Evolutionary conservation across 2,329 filamentous ascomycete genomes (phyloP), one percentile per base, ranked within the genome.

Genomic region (Orbilia brochopaga): DNA sequence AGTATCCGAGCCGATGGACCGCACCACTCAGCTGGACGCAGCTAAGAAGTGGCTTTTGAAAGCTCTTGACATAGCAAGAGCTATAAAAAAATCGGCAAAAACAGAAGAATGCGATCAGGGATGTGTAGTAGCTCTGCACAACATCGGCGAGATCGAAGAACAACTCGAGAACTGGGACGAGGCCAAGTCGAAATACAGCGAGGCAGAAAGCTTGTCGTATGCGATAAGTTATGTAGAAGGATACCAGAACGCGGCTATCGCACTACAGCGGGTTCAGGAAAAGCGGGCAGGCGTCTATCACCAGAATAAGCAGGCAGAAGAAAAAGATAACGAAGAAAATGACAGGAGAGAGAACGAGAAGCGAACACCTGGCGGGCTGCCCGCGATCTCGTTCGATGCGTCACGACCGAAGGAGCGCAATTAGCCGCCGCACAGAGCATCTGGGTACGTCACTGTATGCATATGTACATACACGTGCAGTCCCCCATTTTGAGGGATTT

Each of bases 61-160:
- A 77, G 90, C 92, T 1, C 81, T 92, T 35, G 82, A 83, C 21
- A 85, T 91, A 64, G 86, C 88, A 1, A 82, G 83, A 6, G 84
- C 85, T 27, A 88, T 95, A 46, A 80, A 83, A 62, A 85, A 87
- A 2, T 85, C 89, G 0, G 81, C 86, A 2, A 83, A 90, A 44
- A 90, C 87, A 1, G 83, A 88, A 55, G 91, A 96, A 77, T 97
- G 93, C 77, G 91, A 96, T 78, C 80, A 89, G 63, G 90, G 89
- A 1, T 97, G 92, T 77, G 89, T 89, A 1, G 89, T 89, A 4
- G 90, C 92, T 6, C 87, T 90, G n/a, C 90, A 91, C 79, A 96
- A 95, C 78, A 85, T 96, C 59, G 93, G 88, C 23, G 90, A 95
- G 76, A 88, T 97, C 75, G 88, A 90, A 0, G 87, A 90, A 74